These are phyloP conservation scores for Jimgerdemannia lactiflua DNA, from an alignment of 192 early-diverging fungal species.

Conservation along the genomic window DNA sequence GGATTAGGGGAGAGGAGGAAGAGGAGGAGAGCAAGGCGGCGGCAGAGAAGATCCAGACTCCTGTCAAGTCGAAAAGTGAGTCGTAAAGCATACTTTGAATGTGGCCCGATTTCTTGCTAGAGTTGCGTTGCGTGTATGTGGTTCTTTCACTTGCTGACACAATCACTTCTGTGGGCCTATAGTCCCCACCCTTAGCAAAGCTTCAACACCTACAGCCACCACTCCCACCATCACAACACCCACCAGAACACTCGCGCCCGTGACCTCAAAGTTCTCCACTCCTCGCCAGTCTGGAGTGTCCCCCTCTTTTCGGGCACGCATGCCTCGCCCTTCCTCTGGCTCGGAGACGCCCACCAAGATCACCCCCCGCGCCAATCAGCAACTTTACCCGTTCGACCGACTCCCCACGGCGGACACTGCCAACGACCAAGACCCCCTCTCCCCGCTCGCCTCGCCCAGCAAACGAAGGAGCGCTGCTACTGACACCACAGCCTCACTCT, in stretches of 20 bases:
- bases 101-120: too few relatives aligned
- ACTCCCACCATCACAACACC: background rate
- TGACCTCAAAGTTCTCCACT: background rate
- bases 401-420: too few relatives aligned
- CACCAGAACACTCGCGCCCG: background rate
- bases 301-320: background rate
- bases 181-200: background rate
- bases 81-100: background rate
- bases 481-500: too few relatives aligned
- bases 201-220: background rate
- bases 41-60: background rate
- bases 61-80: background rate
- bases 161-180: background rate
- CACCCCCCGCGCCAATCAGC: background rate
- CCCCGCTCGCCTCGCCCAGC: too few relatives aligned
- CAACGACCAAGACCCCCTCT: too few relatives aligned
- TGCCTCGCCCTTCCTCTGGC: background rate
- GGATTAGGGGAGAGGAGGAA: slow-evolving; percentile 14
- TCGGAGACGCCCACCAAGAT: background rate
- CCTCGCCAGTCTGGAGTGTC: too few relatives aligned
- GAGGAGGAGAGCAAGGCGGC: background rate
- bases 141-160: background rate
- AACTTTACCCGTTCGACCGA: too few relatives aligned
- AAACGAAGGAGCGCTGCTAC: too few relatives aligned
- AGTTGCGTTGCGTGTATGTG: too few relatives aligned